Percentiles rank a stretch among this genome's conserved stretches.
Evolutionary conservation across 352 stramenopile species (phyloP).

Genomic region (Pythium oligandrum): DNA sequence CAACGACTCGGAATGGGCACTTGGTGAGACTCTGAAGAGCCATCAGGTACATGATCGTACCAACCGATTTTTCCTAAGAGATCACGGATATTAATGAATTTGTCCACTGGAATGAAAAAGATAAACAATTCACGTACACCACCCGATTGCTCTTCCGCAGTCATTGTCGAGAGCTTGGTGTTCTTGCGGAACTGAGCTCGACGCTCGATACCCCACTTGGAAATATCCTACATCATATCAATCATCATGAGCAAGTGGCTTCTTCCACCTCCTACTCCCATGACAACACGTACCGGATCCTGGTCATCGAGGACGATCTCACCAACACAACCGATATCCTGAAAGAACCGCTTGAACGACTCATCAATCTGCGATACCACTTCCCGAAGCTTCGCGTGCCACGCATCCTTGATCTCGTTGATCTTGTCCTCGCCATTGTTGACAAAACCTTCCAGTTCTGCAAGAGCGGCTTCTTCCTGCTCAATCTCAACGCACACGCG

Average conservation of each 20-base stretch:
- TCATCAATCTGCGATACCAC: slow-evolving; percentile 77
- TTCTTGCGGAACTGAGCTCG: slow-evolving; percentile 84
- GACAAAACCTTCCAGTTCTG: slow-evolving; percentile 58
- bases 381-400: slow-evolving; percentile 59
- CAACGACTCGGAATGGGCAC: slow-evolving; percentile 84
- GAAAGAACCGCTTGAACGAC: slow-evolving; percentile 83
- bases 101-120: not conserved
- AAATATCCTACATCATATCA: slow-evolving; percentile 48
- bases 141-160: slow-evolving; percentile 80
- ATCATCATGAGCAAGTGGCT: too few species aligned
- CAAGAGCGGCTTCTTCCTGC: slow-evolving; percentile 50
- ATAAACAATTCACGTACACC: slow-evolving; percentile 45
- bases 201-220: slow-evolving; percentile 84
- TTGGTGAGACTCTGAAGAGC: slow-evolving; percentile 83
- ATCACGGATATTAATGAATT: slow-evolving; percentile 4
- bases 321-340: slow-evolving; percentile 81
- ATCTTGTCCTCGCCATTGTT: slow-evolving; percentile 61
- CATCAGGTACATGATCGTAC: slow-evolving; percentile 91
- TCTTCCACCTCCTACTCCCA: too few species aligned
- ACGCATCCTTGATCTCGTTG: slow-evolving; percentile 71
- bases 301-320: slow-evolving; percentile 79
- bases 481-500: slow-evolving; percentile 60
- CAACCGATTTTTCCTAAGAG: slow-evolving; percentile 82
- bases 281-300: slow-evolving; percentile 33
- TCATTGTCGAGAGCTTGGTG: slow-evolving; percentile 81